These are phyloP conservation scores for Aegle marmelos DNA, from an alignment of 345 rosid species.

Conservation along the genomic window DNA sequence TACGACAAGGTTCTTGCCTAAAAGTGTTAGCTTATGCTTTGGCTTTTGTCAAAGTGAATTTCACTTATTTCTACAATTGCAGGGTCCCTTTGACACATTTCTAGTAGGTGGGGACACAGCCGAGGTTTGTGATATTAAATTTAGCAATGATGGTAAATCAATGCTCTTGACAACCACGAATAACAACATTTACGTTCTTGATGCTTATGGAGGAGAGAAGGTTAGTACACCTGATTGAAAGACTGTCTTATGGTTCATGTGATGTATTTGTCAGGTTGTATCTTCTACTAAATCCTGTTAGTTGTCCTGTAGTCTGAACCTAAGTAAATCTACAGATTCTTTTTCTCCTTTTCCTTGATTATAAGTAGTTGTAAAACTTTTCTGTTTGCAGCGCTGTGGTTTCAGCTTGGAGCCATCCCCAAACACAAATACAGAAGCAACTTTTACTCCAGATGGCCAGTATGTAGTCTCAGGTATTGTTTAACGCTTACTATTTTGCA, in stretches of 20 bases:
- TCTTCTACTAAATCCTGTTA: neutral
- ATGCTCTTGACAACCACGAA: conserved; percentile 91
- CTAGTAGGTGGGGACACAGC: conserved; percentile 97
- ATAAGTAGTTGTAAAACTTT: conserved; percentile 4
- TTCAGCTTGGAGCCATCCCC: conserved; percentile 90
- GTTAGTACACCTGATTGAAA: conserved; percentile 32
- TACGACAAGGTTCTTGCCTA: conserved; percentile 71
- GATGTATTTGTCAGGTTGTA: neutral
- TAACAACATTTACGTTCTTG: conserved; percentile 83
- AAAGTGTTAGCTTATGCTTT: neutral
- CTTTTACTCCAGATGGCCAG: conserved; percentile 96
- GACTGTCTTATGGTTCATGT: neutral
- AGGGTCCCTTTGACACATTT: conserved; percentile 98
- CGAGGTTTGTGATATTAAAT: conserved; percentile 93
- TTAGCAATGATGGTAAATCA: conserved; percentile 96
- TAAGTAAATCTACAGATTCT: neutral
- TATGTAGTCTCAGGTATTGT: conserved; percentile 83
- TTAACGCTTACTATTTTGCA: neutral
- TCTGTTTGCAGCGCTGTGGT: conserved; percentile 69
- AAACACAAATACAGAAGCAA: conserved; percentile 73
- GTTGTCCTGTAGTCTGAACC: neutral
- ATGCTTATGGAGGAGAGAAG: conserved; percentile 97
- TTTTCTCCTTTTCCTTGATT: neutral
- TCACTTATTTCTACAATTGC: conserved; percentile 22
- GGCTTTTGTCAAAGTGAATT: conserved; percentile 1